Percentiles rank a stretch among this genome's conserved stretches.
phyloP scores from a whole-genome alignment of 192 early-diverging fungal species.

The Umbelopsis vinacea region DNA sequence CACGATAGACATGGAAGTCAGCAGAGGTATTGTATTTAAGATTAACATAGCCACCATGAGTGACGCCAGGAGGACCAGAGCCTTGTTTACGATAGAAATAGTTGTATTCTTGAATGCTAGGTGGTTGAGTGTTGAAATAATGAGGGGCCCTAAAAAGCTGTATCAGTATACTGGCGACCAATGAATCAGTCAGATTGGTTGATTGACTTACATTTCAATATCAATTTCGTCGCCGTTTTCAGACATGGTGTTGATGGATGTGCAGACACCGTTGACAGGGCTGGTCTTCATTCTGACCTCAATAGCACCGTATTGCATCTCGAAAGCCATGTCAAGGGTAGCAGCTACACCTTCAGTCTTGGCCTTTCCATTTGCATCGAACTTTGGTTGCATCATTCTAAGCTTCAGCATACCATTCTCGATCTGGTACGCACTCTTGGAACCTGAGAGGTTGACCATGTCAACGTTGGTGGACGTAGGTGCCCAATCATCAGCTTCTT shows the following conservation, averaged over 20 bases:
- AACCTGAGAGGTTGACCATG: slow-evolving; percentile 21
- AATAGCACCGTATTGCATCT: slow-evolving; percentile 46
- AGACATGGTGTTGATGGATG: slow-evolving; percentile 30
- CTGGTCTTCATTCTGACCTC: slow-evolving; percentile 38
- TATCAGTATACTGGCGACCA: too few relatives aligned
- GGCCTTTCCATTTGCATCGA: slow-evolving; percentile 1
- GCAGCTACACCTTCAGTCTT: slow-evolving; percentile 1
- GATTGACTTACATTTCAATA: slow-evolving; percentile 39
- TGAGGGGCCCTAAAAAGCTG: slow-evolving; percentile 14
- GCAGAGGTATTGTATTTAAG: slow-evolving; percentile 9
- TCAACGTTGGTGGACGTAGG: slow-evolving; percentile 7
- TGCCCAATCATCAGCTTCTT: slow-evolving; percentile 12
- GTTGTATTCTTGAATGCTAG: slow-evolving; percentile 35
- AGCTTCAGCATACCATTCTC: background rate
- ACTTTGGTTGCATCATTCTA: background rate
- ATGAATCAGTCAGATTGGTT: too few relatives aligned
- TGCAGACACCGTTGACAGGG: slow-evolving; percentile 33
- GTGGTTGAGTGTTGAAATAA: slow-evolving; percentile 27
- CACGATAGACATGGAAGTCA: slow-evolving; percentile 45
- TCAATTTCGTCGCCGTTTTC: slow-evolving; percentile 55
- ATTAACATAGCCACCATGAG: slow-evolving; percentile 24
- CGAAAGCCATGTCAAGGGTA: slow-evolving; percentile 17
- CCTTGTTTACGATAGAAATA: slow-evolving; percentile 44
- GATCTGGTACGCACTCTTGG: slow-evolving; percentile 5
- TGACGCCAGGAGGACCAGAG: slow-evolving; percentile 18